Percentiles rank a stretch among this genome's conserved stretches.
Conservation (phyloP, 768 basidiomycete species). For the Rhizopogon salebrosus region DNA sequence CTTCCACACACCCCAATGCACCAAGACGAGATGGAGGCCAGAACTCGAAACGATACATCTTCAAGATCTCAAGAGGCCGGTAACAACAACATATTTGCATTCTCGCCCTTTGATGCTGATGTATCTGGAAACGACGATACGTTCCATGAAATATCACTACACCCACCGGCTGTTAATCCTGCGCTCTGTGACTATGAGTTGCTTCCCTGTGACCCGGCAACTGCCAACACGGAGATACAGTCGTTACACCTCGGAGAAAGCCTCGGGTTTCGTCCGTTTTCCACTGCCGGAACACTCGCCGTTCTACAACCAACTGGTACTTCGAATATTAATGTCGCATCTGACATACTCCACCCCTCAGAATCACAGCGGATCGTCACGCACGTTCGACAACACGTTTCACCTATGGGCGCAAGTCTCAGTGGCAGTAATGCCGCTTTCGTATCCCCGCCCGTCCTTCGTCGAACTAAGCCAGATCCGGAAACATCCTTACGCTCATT, state of each 20-base stretch:
- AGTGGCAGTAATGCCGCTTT: neutral
- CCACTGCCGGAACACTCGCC: neutral
- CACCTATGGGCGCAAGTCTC: neutral
- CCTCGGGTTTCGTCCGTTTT: neutral
- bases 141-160: neutral
- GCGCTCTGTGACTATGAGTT: neutral
- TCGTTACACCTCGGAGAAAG: neutral
- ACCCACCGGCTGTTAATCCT: neutral
- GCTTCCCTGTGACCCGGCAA: neutral
- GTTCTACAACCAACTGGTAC: neutral
- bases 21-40: neutral
- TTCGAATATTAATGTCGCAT: neutral
- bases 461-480: neutral
- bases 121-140: no score
- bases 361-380: neutral
- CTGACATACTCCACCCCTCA: neutral
- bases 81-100: constrained; percentile 19
- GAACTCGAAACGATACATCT: constrained; percentile 2
- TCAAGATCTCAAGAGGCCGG: neutral
- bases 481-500: neutral
- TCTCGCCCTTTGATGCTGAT: constrained; percentile 20
- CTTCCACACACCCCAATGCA: constrained; percentile 17
- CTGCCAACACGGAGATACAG: neutral
- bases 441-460: neutral
- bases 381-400: neutral